Percentiles rank a stretch among this genome's conserved stretches.
These are phyloP conservation scores for Climacium dendroides DNA, from an alignment of 225 moss, liverwort and hornwort species.

Conservation along the genomic window DNA sequence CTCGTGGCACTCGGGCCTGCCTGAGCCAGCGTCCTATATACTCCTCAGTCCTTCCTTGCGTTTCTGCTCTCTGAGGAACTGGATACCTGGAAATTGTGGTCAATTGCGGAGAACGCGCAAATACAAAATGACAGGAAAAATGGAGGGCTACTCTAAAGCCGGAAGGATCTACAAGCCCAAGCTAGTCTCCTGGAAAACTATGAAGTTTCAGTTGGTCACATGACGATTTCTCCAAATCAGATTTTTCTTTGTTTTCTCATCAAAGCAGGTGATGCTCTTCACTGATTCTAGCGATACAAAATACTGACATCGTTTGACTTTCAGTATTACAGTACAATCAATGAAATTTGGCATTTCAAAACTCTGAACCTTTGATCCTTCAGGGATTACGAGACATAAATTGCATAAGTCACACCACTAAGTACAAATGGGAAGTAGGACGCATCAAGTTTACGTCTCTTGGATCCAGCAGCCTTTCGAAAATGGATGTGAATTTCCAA, in stretches of 20 bases:
- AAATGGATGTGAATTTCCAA: background rate
- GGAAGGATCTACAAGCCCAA: background rate
- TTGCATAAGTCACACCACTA: background rate
- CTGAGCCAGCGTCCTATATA: constrained; percentile 72
- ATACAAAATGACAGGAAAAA: background rate
- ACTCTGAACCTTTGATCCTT: background rate
- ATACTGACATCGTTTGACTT: background rate
- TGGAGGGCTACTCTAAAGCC: background rate
- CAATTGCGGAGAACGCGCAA: background rate
- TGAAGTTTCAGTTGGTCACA: background rate
- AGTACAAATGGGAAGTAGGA: background rate
- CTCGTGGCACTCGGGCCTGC: constrained; percentile 45
- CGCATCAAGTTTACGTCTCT: background rate
- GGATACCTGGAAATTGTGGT: constrained; percentile 52
- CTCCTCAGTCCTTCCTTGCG: constrained; percentile 67
- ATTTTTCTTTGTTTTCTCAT: background rate
- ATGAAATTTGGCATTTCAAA: background rate
- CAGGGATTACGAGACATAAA: background rate
- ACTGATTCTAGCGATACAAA: background rate
- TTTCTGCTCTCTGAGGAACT: constrained; percentile 61
- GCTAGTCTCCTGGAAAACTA: background rate
- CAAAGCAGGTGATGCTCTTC: background rate
- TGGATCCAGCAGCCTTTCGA: background rate
- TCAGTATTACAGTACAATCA: background rate
- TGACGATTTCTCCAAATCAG: background rate